These are phyloP conservation scores for Holtermannia corniformis DNA, from an alignment of 768 basidiomycete species.

Conservation along the genomic window DNA sequence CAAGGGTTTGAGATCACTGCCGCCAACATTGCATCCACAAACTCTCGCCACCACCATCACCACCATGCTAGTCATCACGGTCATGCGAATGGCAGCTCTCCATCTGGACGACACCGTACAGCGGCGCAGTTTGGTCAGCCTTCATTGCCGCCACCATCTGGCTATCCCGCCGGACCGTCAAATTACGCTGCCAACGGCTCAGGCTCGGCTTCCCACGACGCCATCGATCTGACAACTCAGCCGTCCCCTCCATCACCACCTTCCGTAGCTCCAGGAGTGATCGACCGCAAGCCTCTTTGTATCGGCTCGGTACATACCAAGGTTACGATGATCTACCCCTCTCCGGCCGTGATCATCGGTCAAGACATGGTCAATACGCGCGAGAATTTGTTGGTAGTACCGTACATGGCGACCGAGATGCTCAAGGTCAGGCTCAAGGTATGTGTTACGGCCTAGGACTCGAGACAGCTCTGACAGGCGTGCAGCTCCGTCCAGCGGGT, in stretches of 20 bases:
- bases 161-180: background rate
- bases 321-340: conserved; percentile 30
- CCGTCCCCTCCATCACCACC: background rate
- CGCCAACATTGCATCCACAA: no score
- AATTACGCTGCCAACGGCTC: background rate
- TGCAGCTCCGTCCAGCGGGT: conserved; percentile 14
- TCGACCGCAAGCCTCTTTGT: conserved; percentile 24
- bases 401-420: conserved; percentile 22
- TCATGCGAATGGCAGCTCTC: no score
- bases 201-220: background rate
- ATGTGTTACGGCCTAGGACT: background rate
- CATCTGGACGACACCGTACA: no score
- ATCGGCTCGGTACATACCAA: conserved; percentile 23
- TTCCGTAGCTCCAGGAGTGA: conserved; percentile 10
- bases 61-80: no score
- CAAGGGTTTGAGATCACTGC: no score
- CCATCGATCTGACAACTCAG: background rate
- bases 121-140: background rate
- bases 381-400: conserved; percentile 18
- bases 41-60: no score
- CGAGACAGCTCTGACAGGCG: conserved; percentile 8
- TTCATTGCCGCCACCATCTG: background rate
- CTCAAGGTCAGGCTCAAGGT: conserved; percentile 38
- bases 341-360: conserved; percentile 20
- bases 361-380: conserved; percentile 6